phyloP scores from a whole-genome alignment of 805 yeast genomes.

The Millerozyma acaciae region DNA sequence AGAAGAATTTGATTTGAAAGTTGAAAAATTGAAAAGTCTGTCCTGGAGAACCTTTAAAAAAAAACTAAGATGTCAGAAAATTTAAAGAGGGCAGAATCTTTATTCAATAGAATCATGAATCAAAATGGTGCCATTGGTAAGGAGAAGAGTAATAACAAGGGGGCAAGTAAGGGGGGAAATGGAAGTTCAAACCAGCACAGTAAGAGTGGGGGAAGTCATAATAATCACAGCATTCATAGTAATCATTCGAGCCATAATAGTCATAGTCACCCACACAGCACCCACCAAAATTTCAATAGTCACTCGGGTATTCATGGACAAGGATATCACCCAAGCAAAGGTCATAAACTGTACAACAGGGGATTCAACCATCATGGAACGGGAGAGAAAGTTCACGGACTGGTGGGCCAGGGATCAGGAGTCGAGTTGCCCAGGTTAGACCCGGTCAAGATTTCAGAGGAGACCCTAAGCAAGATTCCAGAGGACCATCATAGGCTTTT shows the following conservation, averaged over 20 bases:
- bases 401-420: slow-evolving; percentile 8
- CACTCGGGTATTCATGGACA: no score
- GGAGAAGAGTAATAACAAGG: neutral
- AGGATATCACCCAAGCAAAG: no score
- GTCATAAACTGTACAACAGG: slow-evolving; percentile 9
- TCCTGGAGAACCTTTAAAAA: no score
- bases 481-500: slow-evolving; percentile 37
- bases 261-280: slow-evolving; percentile 4
- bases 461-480: slow-evolving; percentile 24
- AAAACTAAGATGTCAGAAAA: slow-evolving; percentile 49
- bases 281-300: slow-evolving; percentile 7
- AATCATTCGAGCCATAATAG: slow-evolving; percentile 5
- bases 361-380: slow-evolving; percentile 7
- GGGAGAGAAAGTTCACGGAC: slow-evolving; percentile 2
- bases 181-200: neutral
- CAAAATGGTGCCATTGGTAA: slow-evolving; percentile 17
- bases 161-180: neutral
- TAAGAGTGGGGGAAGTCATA: neutral
- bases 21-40: no score
- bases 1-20: no score
- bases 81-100: slow-evolving; percentile 44
- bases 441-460: slow-evolving; percentile 32
- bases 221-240: slow-evolving; percentile 3
- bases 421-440: slow-evolving; percentile 32
- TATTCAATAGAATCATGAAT: slow-evolving; percentile 45